These are phyloP conservation scores for Purpureocillium lavendulum DNA, from an alignment of 2,329 filamentous ascomycete genomes.

Conservation along the genomic window DNA sequence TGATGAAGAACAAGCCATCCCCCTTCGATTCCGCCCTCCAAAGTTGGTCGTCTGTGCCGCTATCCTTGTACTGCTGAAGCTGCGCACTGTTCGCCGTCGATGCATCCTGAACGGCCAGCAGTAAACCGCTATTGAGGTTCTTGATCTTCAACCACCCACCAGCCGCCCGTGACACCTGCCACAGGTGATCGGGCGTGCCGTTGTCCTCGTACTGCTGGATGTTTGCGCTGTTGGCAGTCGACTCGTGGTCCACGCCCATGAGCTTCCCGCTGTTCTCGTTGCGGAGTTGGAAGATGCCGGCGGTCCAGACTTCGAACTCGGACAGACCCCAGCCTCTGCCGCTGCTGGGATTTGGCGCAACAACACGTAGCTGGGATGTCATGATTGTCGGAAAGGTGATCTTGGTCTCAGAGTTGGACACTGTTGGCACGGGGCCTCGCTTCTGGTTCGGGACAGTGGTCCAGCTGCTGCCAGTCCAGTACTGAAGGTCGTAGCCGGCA, in stretches of 20 bases:
- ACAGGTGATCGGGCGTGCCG: slow-evolving; percentile 6
- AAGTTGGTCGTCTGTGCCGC: slow-evolving; percentile 3
- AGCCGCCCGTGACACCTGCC: slow-evolving; percentile 3
- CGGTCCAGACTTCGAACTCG: slow-evolving; percentile 23
- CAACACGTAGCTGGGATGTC: slow-evolving; percentile 14
- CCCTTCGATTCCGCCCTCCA: slow-evolving; percentile 7
- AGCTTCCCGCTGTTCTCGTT: slow-evolving; percentile 11
- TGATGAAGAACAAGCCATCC: slow-evolving; percentile 6
- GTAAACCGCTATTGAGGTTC: slow-evolving; percentile 7
- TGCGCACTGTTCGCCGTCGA: slow-evolving; percentile 6
- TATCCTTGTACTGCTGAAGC: slow-evolving; percentile 5
- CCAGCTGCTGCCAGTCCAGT: slow-evolving; percentile 5
- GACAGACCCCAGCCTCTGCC: slow-evolving; percentile 17
- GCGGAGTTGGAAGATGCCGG: slow-evolving; percentile 10
- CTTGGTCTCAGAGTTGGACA: slow-evolving; percentile 19
- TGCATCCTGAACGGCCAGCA: slow-evolving; percentile 4
- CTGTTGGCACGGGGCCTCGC: not conserved
- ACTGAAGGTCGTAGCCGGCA: slow-evolving; percentile 8
- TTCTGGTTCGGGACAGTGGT: too few species aligned
- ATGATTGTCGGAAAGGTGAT: slow-evolving; percentile 16
- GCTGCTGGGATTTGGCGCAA: slow-evolving; percentile 20
- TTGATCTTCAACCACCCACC: slow-evolving; percentile 9
- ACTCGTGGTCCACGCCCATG: slow-evolving; percentile 6
- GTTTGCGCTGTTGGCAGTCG: not conserved
- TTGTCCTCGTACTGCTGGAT: slow-evolving; percentile 9